Percentiles rank a stretch among this genome's conserved stretches.
These are phyloP conservation scores for Prunus persica DNA, from an alignment of 306 rosid genomes.

Conservation along the genomic window Prunus_persica_NCBIv2 NC_034012.1:24374001-24374500, in stretches of 20 bases:
- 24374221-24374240: slow-evolving; percentile 31
- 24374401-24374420: neutral
- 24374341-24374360: slow-evolving; percentile 19
- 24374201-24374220: slow-evolving; percentile 24
- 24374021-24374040: slow-evolving; percentile 36
- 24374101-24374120: slow-evolving; percentile 4
- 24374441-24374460: slow-evolving; percentile 14
- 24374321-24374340: slow-evolving; percentile 27
- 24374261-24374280: slow-evolving; percentile 37
- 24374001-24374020: slow-evolving; percentile 28
- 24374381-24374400: slow-evolving; percentile 1
- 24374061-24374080: slow-evolving; percentile 19
- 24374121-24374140: neutral
- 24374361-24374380: slow-evolving; percentile 23
- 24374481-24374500: slow-evolving; percentile 3
- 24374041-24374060: slow-evolving; percentile 15
- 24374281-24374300: slow-evolving; percentile 28
- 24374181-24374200: slow-evolving; percentile 23
- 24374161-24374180: neutral
- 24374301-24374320: slow-evolving; percentile 36
- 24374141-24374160: too few relatives aligned
- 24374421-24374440: slow-evolving; percentile 37
- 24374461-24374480: slow-evolving; percentile 9
- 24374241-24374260: slow-evolving; percentile 26
- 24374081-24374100: slow-evolving; percentile 13